These are phyloP conservation scores for Tricholoma furcatifolium DNA, from an alignment of 768 basidiomycete genomes.

Conservation along the genomic window DNA sequence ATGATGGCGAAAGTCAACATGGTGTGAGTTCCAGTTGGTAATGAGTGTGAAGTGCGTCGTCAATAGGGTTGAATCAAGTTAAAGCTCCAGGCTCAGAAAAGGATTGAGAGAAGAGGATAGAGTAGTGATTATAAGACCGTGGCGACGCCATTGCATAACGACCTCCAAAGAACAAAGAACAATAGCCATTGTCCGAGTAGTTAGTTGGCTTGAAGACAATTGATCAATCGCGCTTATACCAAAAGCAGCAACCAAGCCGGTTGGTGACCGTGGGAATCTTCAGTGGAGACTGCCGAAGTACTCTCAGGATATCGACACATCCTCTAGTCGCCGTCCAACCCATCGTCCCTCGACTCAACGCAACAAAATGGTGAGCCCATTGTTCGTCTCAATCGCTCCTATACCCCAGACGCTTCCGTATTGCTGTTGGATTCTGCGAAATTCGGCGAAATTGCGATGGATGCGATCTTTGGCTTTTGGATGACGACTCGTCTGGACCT, in stretches of 20 bases:
- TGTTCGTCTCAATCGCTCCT: conserved; percentile 1
- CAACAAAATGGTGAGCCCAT: conserved; percentile 41
- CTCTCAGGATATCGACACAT: conserved; percentile 22
- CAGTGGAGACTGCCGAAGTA: conserved; percentile 24
- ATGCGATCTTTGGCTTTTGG: conserved; percentile 32
- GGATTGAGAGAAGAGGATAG: conserved; percentile 23
- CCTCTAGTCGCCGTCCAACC: conserved; percentile 32
- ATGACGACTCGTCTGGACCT: conserved; percentile 28
- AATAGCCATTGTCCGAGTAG: conserved; percentile 14
- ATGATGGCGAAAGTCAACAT: conserved; percentile 16
- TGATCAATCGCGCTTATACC: not conserved
- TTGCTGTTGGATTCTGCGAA: conserved; percentile 16
- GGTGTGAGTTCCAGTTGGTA: conserved; percentile 9
- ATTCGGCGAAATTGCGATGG: conserved; percentile 29
- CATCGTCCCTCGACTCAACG: conserved; percentile 37
- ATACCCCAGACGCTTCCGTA: not conserved
- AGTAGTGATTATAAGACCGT: conserved; percentile 14
- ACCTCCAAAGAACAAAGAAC: conserved; percentile 12
- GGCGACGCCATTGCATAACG: conserved; percentile 4
- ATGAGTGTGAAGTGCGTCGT: conserved; percentile 13
- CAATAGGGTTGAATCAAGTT: not conserved
- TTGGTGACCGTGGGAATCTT: conserved; percentile 25
- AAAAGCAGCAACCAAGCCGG: conserved; percentile 12
- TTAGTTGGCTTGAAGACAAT: no score
- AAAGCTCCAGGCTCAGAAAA: not conserved